These are phyloP conservation scores for Hemileccinum impolitum DNA, from an alignment of 768 basidiomycete species.

Conservation along the genomic window DNA sequence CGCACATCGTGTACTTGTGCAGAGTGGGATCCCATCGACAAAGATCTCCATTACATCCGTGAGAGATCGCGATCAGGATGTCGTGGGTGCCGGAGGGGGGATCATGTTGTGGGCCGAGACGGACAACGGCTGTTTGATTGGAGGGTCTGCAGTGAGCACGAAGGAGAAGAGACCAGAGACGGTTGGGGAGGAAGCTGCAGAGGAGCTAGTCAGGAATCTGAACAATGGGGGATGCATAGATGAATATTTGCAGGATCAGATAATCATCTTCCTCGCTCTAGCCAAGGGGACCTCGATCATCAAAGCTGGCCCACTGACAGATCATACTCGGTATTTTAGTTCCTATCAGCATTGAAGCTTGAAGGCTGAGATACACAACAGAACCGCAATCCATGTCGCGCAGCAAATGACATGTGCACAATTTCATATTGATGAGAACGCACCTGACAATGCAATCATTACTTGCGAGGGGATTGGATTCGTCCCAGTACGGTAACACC, in stretches of 20 bases:
- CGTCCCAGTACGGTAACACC: slow-evolving; percentile 17
- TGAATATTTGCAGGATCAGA: slow-evolving; percentile 69
- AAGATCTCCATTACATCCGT: slow-evolving; percentile 39
- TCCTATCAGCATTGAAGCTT: background rate
- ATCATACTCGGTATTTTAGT: slow-evolving; percentile 60
- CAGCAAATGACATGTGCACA: slow-evolving; percentile 65
- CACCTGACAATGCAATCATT: slow-evolving; percentile 41
- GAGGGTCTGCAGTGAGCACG: slow-evolving; percentile 62
- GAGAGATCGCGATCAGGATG: slow-evolving; percentile 43
- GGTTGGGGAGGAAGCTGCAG: slow-evolving; percentile 61
- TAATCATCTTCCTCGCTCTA: slow-evolving; percentile 73
- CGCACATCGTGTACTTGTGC: slow-evolving; percentile 43
- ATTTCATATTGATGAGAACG: slow-evolving; percentile 51
- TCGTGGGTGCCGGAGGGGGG: slow-evolving; percentile 65
- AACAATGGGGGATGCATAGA: slow-evolving; percentile 71
- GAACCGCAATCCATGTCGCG: slow-evolving; percentile 71
- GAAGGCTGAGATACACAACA: slow-evolving; percentile 16
- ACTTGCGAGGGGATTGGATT: slow-evolving; percentile 67
- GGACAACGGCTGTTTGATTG: slow-evolving; percentile 61
- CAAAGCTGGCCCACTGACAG: slow-evolving; percentile 51
- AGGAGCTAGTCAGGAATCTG: slow-evolving; percentile 54
- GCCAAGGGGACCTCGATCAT: slow-evolving; percentile 63
- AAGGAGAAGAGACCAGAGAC: slow-evolving; percentile 43
- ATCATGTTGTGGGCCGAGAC: slow-evolving; percentile 76
- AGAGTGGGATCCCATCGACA: slow-evolving; percentile 28